These are phyloP conservation scores for Nitzschia palea DNA, from an alignment of 108 stramenopile genomes.

Conservation along the genomic window DNA sequence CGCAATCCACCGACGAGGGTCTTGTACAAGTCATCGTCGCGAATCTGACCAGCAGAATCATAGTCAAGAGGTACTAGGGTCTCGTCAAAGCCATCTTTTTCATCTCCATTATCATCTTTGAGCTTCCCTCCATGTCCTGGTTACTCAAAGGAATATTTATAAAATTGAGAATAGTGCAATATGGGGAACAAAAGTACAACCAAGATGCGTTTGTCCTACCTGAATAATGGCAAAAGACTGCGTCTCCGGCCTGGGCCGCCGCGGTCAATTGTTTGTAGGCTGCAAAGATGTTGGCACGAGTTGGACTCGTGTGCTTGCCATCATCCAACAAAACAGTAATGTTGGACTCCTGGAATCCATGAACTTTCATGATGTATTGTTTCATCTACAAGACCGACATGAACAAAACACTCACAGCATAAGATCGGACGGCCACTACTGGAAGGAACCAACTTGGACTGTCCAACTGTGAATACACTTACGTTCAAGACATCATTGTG, in stretches of 20 bases:
- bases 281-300: constrained; percentile 67
- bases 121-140: constrained; percentile 79
- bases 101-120: constrained; percentile 58
- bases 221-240: constrained; percentile 67
- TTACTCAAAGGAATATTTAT: constrained; percentile 53
- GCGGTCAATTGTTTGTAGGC: constrained; percentile 62
- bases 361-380: constrained; percentile 75
- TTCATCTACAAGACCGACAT: constrained; percentile 53
- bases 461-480: not conserved
- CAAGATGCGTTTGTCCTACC: too few species aligned
- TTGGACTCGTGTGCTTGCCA: constrained; percentile 59
- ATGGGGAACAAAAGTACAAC: too few species aligned
- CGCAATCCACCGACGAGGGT: constrained; percentile 62
- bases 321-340: constrained; percentile 86
- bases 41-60: constrained; percentile 60
- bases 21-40: constrained; percentile 75
- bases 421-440: too few species aligned
- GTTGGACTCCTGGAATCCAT: constrained; percentile 74
- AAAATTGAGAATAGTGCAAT: too few species aligned
- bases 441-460: not conserved
- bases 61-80: constrained; percentile 85
- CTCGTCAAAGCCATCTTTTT: constrained; percentile 78
- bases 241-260: constrained; percentile 56
- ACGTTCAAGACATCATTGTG: constrained; percentile 90
- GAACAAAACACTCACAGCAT: not conserved